Conservation (phyloP, 352 stramenopile genomes). For the Pythium sukuiense region DNA sequence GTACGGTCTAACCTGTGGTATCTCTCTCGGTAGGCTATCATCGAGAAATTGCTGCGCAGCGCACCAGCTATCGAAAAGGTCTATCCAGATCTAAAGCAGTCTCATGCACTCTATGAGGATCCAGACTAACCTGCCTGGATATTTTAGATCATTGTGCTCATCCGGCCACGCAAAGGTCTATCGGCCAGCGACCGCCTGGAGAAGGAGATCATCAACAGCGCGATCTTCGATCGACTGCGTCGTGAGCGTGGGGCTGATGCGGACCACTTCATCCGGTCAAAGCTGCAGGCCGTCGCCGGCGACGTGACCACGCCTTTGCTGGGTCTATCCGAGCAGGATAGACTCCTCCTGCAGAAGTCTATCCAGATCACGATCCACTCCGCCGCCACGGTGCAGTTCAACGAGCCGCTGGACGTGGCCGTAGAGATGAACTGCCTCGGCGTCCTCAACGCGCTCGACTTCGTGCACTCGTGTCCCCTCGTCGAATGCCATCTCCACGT, state of each 20-base stretch:
- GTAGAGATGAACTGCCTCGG: slow-evolving; percentile 86
- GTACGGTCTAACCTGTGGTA: slow-evolving; percentile 1
- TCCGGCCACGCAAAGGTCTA: slow-evolving; percentile 76
- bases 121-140: slow-evolving; percentile 8
- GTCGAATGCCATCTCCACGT: slow-evolving; percentile 75
- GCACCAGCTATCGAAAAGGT: slow-evolving; percentile 53
- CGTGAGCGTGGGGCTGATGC: slow-evolving; percentile 48
- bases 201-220: slow-evolving; percentile 73
- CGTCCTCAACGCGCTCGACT: slow-evolving; percentile 59
- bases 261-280: slow-evolving; percentile 46
- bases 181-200: slow-evolving; percentile 48
- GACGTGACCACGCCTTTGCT: slow-evolving; percentile 72
- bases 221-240: slow-evolving; percentile 72
- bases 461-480: slow-evolving; percentile 52
- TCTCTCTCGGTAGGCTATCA: slow-evolving; percentile 41
- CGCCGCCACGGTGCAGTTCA: slow-evolving; percentile 85
- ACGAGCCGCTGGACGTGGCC: slow-evolving; percentile 83
- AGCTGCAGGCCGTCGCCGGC: slow-evolving; percentile 61
- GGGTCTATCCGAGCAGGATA: slow-evolving; percentile 51
- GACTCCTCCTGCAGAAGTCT: slow-evolving; percentile 35
- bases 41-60: slow-evolving; percentile 82
- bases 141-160: slow-evolving; percentile 68
- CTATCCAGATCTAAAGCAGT: background rate
- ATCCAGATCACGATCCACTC: slow-evolving; percentile 83
- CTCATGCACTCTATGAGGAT: background rate